phyloP scores from a whole-genome alignment of 1,284 basidiomycete species.

The Wallemia mellicola region DNA sequence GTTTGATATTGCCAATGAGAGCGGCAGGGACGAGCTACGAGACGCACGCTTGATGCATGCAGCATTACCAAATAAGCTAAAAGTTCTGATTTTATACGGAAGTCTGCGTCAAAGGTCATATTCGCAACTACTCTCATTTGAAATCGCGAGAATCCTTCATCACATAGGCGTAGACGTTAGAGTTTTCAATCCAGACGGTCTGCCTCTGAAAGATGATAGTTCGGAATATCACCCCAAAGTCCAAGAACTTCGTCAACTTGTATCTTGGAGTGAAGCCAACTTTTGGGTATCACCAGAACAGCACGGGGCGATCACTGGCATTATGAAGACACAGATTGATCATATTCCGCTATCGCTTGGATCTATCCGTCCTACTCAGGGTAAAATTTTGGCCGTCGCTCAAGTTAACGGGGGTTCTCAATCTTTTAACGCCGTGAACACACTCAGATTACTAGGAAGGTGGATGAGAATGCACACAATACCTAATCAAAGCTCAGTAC shows the following conservation, averaged over 20 bases:
- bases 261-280: slow-evolving; percentile 13
- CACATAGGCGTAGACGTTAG: slow-evolving; percentile 14
- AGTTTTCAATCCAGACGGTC: slow-evolving; percentile 12
- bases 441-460: slow-evolving; percentile 13
- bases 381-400: slow-evolving; percentile 12
- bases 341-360: slow-evolving; percentile 16
- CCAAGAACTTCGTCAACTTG: slow-evolving; percentile 12
- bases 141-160: slow-evolving; percentile 14
- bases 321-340: slow-evolving; percentile 17
- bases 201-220: slow-evolving; percentile 16
- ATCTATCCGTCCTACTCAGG: slow-evolving; percentile 16
- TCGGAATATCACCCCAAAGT: slow-evolving; percentile 11
- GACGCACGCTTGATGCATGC: not conserved
- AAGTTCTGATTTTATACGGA: slow-evolving; percentile 14
- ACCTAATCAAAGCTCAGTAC: slow-evolving; percentile 14
- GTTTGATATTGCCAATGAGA: not conserved
- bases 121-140: slow-evolving; percentile 14
- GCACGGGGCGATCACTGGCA: slow-evolving; percentile 15
- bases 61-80: slow-evolving; percentile 4
- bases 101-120: slow-evolving; percentile 14
- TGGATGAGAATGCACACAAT: slow-evolving; percentile 16
- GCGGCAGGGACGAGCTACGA: not conserved
- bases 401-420: slow-evolving; percentile 16
- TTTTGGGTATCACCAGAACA: slow-evolving; percentile 15
- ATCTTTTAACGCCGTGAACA: slow-evolving; percentile 17